These are phyloP conservation scores for Dictyostelium purpureum DNA, from an alignment of 78 protist species.

Conservation along the genomic window DNA sequence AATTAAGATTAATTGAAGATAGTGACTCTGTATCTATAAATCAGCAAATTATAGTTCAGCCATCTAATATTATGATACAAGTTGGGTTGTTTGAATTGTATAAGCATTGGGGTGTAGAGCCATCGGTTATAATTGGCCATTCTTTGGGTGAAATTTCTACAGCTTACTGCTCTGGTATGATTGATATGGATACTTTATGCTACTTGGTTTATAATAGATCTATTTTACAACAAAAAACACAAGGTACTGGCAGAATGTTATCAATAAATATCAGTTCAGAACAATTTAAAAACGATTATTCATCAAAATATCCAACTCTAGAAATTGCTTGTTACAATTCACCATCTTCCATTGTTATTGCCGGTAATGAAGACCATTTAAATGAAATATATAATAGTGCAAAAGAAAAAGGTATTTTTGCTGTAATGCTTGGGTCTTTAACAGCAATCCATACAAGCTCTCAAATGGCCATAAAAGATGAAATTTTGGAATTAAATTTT, in stretches of 20 bases:
- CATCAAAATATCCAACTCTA: background rate
- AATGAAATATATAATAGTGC: background rate
- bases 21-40: background rate
- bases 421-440: background rate
- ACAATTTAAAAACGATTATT: background rate
- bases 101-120: background rate
- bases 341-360: background rate
- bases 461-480: background rate
- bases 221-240: background rate
- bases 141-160: slow-evolving; percentile 40
- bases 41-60: background rate
- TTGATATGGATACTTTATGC: background rate
- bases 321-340: slow-evolving; percentile 7
- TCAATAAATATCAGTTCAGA: background rate
- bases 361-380: slow-evolving; percentile 11
- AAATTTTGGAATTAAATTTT: background rate
- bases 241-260: slow-evolving; percentile 38
- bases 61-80: background rate
- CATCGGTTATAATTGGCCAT: background rate
- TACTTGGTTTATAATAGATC: slow-evolving; percentile 5
- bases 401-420: slow-evolving; percentile 9
- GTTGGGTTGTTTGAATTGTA: background rate
- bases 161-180: background rate
- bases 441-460: background rate
- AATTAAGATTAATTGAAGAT: background rate